Evolutionary conservation across 257 asterid genomes (phyloP), one percentile per base, ranked within the genome.

Genomic region (Phtheirospermum japonicum): DNA sequence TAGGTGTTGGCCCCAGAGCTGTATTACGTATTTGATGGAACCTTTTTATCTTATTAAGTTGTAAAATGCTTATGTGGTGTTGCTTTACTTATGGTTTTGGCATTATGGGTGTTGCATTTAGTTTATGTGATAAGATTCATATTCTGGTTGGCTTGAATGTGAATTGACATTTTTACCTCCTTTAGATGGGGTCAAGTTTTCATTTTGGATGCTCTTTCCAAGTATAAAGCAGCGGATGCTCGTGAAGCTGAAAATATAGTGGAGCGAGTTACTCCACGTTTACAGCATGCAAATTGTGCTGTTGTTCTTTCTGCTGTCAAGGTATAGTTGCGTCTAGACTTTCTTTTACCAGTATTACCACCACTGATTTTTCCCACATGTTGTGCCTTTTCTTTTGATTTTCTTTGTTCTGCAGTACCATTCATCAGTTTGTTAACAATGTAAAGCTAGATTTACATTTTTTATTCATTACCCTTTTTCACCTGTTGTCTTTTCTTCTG

Each of bases 101-200:
- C 57, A 28, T 2, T 10, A 11, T 61, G 58, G 37, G 30, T 26
- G 48, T 51, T 66, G 39, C 18, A 54, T 45, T 28, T 39, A 23
- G 17, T 67, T 63, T 50, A 51, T 54, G 45, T 31, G 56, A 34
- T 51, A 46, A 26, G 39, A 32, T 36, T 72, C 51, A 48, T 37
- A 19, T 23, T 42, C 39, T 55, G 26, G 18, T 39, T 66, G 68
- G 30, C 71, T 65, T 64, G 53, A 20, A 59, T 58, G 31, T 43
- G 33, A 32, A 57, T 49, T 61, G 58, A 32, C 62, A 34, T 64
- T 39, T 33, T 52, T 68, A 55, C 42, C 67, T 65, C 59, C 63
- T 73, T 52, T 71, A 93, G 99, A 90, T 93, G 99, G 99, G 99
- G 97, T 81, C 99, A 93, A 76, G 97, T 93, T 61, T 93, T 93